A percentile compares a stretch with the other conserved stretches of the same genome.
These are phyloP conservation scores for Leucocoprinus sp. DNA, from an alignment of 768 basidiomycete species.

Conservation along the genomic window DNA sequence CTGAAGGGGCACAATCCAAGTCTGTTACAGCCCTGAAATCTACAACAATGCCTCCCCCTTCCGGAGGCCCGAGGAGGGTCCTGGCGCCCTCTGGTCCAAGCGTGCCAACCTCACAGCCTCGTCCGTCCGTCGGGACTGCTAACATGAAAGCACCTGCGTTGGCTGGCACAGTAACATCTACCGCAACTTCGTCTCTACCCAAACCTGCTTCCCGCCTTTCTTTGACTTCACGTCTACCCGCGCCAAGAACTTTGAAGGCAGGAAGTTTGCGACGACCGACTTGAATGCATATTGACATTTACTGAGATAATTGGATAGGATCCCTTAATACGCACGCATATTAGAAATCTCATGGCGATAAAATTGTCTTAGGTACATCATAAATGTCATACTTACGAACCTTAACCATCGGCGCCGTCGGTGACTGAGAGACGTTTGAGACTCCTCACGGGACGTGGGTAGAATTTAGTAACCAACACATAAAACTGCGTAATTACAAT, in stretches of 20 bases:
- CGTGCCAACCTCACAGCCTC: background rate
- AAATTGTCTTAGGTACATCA: no score
- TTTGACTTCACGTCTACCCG: slow-evolving; percentile 7
- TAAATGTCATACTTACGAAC: no score
- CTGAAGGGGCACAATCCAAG: slow-evolving; percentile 20
- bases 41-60: slow-evolving; percentile 10
- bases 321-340: background rate
- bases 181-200: slow-evolving; percentile 19
- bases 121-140: background rate
- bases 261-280: slow-evolving; percentile 5
- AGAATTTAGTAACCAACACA: no score
- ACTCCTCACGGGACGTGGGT: slow-evolving; percentile 1
- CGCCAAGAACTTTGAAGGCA: slow-evolving; percentile 6
- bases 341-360: no score
- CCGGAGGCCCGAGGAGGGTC: slow-evolving; percentile 3
- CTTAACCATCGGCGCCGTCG: no score
- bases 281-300: background rate
- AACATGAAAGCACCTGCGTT: slow-evolving; percentile 21
- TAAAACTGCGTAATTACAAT: no score
- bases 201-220: slow-evolving; percentile 17
- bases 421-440: no score
- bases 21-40: slow-evolving; percentile 12
- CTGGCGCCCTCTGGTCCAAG: background rate
- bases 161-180: slow-evolving; percentile 13
- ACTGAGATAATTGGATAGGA: background rate